Base-by-base conservation (phyloP, 257 asterid genomes). In the Nicotiana paniculata region DNA sequence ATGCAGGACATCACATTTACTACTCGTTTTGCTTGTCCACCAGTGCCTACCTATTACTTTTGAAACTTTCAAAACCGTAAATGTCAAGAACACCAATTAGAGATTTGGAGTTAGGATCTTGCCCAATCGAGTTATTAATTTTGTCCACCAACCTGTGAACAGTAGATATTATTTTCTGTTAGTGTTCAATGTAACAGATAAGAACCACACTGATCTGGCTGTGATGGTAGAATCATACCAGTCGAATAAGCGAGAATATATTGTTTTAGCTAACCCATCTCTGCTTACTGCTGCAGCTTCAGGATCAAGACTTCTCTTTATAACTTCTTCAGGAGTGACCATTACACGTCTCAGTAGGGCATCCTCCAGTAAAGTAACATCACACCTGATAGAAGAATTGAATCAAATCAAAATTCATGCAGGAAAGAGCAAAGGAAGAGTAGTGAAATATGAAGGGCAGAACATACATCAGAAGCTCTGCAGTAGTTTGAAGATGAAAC, bases 241-340 rank as follows among this genome's bases (percentile, higher is more conserved):
- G 86, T 96, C 98, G 88, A 96, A 96, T 89, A 96, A 90, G 69
- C 97, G 96, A 80, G 99, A 96, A 86, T 94, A 96, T 81, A 88
- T 32, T 0, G 98, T 96, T 89, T 93, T 96, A 35, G 98, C 98
- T 82, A 96, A 89, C 15, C 98, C 98, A 85, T 96, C 99, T 85
- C 99, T 92, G 83, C 99, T 94, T 77, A 91, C 88, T 76, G 82
- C 26, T 79, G 99, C 99, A 57, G 93, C 97, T 75, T 86, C 89
- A 68, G 98, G 99, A 88, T 96, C 97, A 65, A 96, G 97, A 93
- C 99, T 93, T 92, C 97, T 93, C 88, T 96, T 96, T 83, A 94
- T 96, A 86, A 96, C 99, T 89, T 96, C 98, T 90, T 96, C 99
- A 64, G 97, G 99, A 67, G 98, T 94, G 85, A 94, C 97, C 99